Conservation (phyloP, 2,329 filamentous ascomycete species). For the Helicocarpus griseus region DNA sequence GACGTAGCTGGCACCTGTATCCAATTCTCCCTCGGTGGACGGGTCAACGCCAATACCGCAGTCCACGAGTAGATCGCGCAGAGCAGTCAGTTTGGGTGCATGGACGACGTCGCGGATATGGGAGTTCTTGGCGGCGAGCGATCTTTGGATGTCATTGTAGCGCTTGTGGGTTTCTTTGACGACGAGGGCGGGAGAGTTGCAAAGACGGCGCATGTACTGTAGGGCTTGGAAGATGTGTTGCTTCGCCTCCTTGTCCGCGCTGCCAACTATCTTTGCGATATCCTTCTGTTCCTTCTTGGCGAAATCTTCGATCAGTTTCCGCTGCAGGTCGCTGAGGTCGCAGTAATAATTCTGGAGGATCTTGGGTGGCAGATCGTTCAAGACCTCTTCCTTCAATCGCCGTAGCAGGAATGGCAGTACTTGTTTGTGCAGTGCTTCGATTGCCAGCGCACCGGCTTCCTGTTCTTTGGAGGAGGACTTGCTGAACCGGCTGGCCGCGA, state of each 20-base stretch:
- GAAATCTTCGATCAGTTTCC: conserved; percentile 93
- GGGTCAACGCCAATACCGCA: conserved; percentile 84
- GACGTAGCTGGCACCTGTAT: conserved; percentile 64
- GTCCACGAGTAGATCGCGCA: conserved; percentile 91
- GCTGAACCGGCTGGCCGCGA: conserved; percentile 85
- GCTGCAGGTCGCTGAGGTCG: conserved; percentile 88
- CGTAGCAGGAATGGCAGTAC: conserved; percentile 92
- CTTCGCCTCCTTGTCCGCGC: conserved; percentile 84
- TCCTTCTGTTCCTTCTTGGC: conserved; percentile 86
- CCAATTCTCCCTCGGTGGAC: conserved; percentile 48
- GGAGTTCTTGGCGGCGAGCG: conserved; percentile 68
- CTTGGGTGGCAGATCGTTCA: conserved; percentile 93
- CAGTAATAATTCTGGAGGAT: conserved; percentile 99
- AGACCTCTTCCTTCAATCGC: conserved; percentile 92
- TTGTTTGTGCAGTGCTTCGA: conserved; percentile 97
- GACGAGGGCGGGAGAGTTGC: conserved; percentile 92
- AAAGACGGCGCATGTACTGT: conserved; percentile 98
- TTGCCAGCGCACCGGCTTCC: conserved; percentile 88
- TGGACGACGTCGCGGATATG: conserved; percentile 76
- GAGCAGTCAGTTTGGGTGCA: conserved; percentile 82
- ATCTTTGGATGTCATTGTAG: conserved; percentile 77
- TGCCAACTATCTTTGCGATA: conserved; percentile 71
- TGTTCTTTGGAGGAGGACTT: conserved; percentile 98
- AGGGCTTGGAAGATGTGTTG: conserved; percentile 98
- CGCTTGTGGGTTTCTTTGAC: conserved; percentile 89